Base-by-base conservation (phyloP, 768 basidiomycete genomes). In the Mrakia hoshinonis region DNA sequence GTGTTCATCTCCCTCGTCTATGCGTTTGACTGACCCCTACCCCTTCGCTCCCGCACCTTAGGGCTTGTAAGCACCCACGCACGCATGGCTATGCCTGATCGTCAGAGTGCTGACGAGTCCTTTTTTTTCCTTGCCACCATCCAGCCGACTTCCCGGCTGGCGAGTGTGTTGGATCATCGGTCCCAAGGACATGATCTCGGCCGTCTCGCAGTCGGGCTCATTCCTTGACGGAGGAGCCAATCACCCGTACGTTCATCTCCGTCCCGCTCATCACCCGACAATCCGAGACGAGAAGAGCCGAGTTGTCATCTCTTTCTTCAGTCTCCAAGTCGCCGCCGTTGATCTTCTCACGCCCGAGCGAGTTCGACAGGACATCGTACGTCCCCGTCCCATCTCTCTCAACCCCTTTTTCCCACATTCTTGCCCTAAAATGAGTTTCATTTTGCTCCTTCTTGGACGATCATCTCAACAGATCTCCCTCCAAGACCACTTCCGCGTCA, bases 161-260 rank as follows among this genome's bases (percentile, higher is more conserved):
- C 85, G 94, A 74, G 82, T 93, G 49, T 94, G 91, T 81, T 81
- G 81, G 93, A 92, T 96, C 39, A 78, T 95, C 26, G 93, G 92
- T 0, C 94, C 93, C 20, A 92, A 89, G 81, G 89, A 90, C 78
- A 78, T 96, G 55, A 83, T 96, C 74, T 87, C 88, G 10, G 93
- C 93, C 0, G 85, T 97, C 51, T 91, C 90, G n/a, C 94, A 97
- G 77, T 89, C 89, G 29, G 90, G 89, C 81, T 92, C 90, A 11
- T 96, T 92, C 86, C 81, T 97, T 69, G 94, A 97, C 76, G 94
- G 94, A 22, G 94, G 94, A 69, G 91, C 91, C 4, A 92, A 91
- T 77, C 92, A 94, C 79, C 90, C 91, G 88, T 92, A 79, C 77
- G 89, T 80, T 9, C 51, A 54, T 52, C 34, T 63, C 60, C 49